These are phyloP conservation scores for Ustilago tritici DNA, from an alignment of 1,284 basidiomycete species.

Conservation along the genomic window DNA sequence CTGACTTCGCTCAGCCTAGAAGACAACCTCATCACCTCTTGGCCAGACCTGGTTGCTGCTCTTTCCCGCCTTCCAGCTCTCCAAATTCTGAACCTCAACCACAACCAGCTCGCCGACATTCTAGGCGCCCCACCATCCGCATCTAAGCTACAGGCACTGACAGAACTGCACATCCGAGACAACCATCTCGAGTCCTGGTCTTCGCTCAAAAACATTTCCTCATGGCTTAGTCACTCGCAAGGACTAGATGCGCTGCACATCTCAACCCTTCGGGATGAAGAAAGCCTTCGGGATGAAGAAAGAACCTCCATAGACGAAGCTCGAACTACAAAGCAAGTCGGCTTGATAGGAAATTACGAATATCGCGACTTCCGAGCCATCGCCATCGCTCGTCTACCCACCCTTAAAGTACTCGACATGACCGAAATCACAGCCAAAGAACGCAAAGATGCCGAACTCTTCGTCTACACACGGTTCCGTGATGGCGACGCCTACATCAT, in stretches of 20 bases:
- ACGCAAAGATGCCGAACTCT: constrained; percentile 85
- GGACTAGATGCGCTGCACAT: constrained; percentile 24
- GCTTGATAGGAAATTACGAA: constrained; percentile 52
- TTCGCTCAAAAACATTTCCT: constrained; percentile 78
- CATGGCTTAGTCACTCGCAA: constrained; percentile 75
- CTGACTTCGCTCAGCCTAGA: constrained; percentile 80
- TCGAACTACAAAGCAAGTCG: not conserved
- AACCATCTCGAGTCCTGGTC: constrained; percentile 78
- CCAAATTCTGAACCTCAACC: constrained; percentile 78
- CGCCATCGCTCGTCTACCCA: constrained; percentile 79
- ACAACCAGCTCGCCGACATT: constrained; percentile 75
- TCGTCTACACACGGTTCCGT: constrained; percentile 64
- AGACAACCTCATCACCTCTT: constrained; percentile 77
- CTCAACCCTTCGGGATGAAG: constrained; percentile 12
- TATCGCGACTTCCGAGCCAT: constrained; percentile 75
- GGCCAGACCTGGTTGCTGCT: constrained; percentile 74
- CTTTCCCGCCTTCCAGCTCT: constrained; percentile 75
- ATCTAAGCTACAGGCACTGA: constrained; percentile 70
- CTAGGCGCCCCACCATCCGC: constrained; percentile 69
- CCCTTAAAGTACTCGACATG: constrained; percentile 78
- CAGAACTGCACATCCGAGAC: constrained; percentile 76
- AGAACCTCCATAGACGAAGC: not conserved
- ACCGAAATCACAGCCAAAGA: constrained; percentile 78
- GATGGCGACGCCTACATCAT: constrained; percentile 33
- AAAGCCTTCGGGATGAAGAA: constrained; percentile 12